Base-by-base conservation (phyloP, 1,284 basidiomycete species). In the Leccinum fallax region DNA sequence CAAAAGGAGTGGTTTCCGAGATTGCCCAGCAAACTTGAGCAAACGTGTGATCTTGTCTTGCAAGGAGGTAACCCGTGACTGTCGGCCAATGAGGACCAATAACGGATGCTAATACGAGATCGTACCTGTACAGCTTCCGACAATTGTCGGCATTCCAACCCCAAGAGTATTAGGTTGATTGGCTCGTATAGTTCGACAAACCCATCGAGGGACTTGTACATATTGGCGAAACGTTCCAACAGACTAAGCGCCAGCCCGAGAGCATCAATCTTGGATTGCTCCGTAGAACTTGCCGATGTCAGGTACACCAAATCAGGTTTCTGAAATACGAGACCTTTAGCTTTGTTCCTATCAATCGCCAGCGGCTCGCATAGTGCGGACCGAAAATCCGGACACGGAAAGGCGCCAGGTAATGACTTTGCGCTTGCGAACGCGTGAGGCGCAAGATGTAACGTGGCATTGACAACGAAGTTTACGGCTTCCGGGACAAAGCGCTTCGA, bases 401-500 rank as follows among this genome's bases (percentile, higher is more conserved):
- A 90, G 5, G 76, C 77, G 2, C 88, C 88, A 4, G 88, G 91
- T 46, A 93, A 68, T 2, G 79, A 77, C 53, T 77, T 76, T 43
- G 71, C 72, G 61, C 79, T 73, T 36, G 77, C 76, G 72, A 86
- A 88, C 16, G 68, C 67, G 67, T 86, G 83, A 0, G 92, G 92
- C 0, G 89, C 83, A 9, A 98, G 83, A 67, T 93, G 86, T 26
- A 94, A 77, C 36, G 93, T 74, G 3, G 86, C 74, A 63, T 90
- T 90, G 16, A 88, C 79, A 36, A 94, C 71, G 72, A 97, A 97
- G 76, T 93, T 97, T 66, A 95, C 73, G 2, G 85, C 93, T 76
- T 99, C 97, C 0, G 97, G 97, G 3, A 97, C 85, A 46, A 97
- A 78, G 5, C 97, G 87, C 72, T 93, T 94, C 15, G 94, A 96